These are phyloP conservation scores for Protostelium mycophagum DNA, from an alignment of 78 protist species.

Conservation along the genomic window DNA sequence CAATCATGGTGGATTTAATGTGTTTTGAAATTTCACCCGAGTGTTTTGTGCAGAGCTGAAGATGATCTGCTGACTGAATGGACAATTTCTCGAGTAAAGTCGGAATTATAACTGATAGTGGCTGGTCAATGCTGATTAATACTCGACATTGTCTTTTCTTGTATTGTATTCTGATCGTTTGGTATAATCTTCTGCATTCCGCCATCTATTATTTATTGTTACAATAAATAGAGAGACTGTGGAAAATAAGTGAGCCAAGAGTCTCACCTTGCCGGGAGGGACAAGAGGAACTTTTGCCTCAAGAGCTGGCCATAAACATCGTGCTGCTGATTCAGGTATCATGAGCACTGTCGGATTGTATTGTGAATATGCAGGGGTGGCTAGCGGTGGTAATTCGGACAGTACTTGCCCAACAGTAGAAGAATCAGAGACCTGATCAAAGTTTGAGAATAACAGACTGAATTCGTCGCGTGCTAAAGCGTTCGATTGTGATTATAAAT, in stretches of 20 bases:
- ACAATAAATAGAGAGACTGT: too few relatives aligned
- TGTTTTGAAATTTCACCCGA: too few relatives aligned
- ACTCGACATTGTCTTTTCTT: neutral
- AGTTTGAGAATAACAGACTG: neutral
- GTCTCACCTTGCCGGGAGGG: neutral
- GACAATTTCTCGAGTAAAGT: neutral
- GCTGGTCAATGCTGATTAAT: neutral
- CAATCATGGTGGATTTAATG: neutral
- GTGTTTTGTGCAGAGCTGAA: neutral
- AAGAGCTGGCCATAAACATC: neutral
- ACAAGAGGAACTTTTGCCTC: neutral
- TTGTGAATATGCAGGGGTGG: neutral
- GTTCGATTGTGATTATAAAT: neutral
- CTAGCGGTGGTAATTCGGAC: neutral
- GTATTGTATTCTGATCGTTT: neutral
- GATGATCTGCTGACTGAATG: neutral
- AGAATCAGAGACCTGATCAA: neutral
- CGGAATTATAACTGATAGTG: neutral
- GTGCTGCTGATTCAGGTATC: neutral
- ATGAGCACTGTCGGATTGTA: neutral
- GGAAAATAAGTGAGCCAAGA: neutral
- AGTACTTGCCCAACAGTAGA: neutral
- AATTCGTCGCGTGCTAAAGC: neutral
- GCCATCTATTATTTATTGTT: neutral
- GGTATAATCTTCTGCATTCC: neutral